phyloP scores from a whole-genome alignment of 140 eudicot species.

The Oenanthe javanica region DNA sequence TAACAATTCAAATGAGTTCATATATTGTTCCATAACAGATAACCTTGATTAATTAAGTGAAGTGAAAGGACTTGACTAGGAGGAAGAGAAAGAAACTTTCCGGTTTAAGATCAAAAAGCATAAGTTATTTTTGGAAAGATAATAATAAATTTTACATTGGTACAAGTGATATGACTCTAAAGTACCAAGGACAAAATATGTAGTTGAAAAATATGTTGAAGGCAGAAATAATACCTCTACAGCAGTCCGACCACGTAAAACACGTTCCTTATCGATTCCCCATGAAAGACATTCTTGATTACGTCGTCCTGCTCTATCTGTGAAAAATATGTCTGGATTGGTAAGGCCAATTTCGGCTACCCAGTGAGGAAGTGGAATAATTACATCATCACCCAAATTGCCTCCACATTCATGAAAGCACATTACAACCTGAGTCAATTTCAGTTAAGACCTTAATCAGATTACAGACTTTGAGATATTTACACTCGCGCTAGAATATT shows the following conservation, averaged over 20 bases:
- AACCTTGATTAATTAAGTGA: background rate
- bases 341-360: constrained; percentile 84
- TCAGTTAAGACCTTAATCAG: constrained; percentile 11
- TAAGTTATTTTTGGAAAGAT: background rate
- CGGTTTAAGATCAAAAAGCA: background rate
- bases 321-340: constrained; percentile 88
- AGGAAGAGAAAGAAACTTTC: background rate
- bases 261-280: constrained; percentile 94
- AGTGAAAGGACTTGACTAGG: background rate
- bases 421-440: constrained; percentile 60
- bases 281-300: constrained; percentile 95
- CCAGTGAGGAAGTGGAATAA: constrained; percentile 96
- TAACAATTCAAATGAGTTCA: background rate
- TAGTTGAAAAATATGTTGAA: background rate
- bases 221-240: constrained; percentile 53
- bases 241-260: constrained; percentile 93
- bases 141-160: background rate
- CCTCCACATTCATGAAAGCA: constrained; percentile 99
- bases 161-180: background rate
- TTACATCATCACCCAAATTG: constrained; percentile 86
- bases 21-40: background rate
- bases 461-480: background rate
- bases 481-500: background rate
- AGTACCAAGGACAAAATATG: background rate
- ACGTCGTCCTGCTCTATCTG: constrained; percentile 86